Conservation (phyloP, 1,284 basidiomycete species). For the Leccinum pachyderme region DNA sequence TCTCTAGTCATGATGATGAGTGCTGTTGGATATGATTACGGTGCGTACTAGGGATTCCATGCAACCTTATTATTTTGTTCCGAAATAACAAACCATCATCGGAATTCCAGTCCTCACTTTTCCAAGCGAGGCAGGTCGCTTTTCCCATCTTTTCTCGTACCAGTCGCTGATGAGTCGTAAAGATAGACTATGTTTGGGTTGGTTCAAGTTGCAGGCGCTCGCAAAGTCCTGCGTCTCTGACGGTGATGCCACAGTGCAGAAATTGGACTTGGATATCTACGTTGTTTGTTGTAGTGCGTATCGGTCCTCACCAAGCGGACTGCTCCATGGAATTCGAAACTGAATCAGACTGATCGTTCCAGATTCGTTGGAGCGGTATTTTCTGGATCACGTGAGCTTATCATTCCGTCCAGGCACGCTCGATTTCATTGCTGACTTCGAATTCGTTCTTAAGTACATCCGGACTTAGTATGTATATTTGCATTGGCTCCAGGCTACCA, state of each 20-base stretch:
- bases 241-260: conserved; percentile 1
- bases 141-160: too few relatives aligned
- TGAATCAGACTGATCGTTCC: neutral
- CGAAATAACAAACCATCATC: neutral
- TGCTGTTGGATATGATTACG: conserved; percentile 2
- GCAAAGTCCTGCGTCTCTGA: neutral
- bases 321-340: neutral
- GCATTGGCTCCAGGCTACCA: neutral
- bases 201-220: neutral
- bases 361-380: conserved; percentile 21
- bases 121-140: conserved; percentile 1
- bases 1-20: neutral
- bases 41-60: neutral
- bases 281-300: conserved; percentile 16
- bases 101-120: conserved; percentile 1
- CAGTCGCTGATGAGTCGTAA: neutral
- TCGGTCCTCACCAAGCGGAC: too few relatives aligned
- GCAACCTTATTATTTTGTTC: neutral
- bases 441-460: neutral
- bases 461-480: conserved; percentile 3
- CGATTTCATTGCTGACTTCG: neutral
- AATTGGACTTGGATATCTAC: conserved; percentile 17
- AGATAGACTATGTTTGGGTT: conserved; percentile 14
- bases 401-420: neutral
- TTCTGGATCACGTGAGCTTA: conserved; percentile 11